These are phyloP conservation scores for Talaromyces verruculosus DNA, from an alignment of 2,329 filamentous ascomycete species.

Conservation along the genomic window DNA sequence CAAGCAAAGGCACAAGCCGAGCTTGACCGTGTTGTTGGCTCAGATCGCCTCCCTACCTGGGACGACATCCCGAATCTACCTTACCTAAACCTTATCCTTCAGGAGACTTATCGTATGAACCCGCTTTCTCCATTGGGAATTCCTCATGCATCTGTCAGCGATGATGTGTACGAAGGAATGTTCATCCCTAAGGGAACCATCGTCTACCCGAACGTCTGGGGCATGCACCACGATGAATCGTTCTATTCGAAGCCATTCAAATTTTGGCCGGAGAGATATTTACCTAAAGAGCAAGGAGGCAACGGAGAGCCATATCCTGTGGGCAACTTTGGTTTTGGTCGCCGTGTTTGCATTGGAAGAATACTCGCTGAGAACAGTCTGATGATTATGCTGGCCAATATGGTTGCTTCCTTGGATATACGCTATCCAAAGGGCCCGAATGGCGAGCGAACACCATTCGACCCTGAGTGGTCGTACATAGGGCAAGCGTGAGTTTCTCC, in stretches of 20 bases:
- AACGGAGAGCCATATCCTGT: constrained; percentile 12
- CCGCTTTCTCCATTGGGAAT: constrained; percentile 54
- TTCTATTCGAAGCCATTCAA: constrained; percentile 38
- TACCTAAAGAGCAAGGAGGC: not conserved
- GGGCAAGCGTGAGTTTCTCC: not conserved
- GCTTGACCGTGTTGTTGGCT: constrained; percentile 51
- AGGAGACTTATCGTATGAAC: constrained; percentile 49
- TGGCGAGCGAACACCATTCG: constrained; percentile 7
- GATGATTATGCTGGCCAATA: constrained; percentile 11
- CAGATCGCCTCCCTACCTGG: constrained; percentile 48
- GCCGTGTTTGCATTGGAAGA: constrained; percentile 11
- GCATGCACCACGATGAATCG: constrained; percentile 49
- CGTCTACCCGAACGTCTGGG: constrained; percentile 49
- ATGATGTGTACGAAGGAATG: constrained; percentile 59
- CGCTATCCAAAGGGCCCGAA: not conserved
- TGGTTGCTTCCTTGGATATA: constrained; percentile 6
- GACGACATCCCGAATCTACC: constrained; percentile 47
- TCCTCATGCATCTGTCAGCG: constrained; percentile 55
- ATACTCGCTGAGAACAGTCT: not conserved
- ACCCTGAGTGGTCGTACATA: constrained; percentile 10
- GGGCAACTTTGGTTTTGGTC: constrained; percentile 8
- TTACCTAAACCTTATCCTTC: constrained; percentile 50
- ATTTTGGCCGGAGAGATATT: constrained; percentile 37
- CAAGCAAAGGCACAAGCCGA: constrained; percentile 51
- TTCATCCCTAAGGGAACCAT: constrained; percentile 57